A percentile compares a stretch with the other conserved stretches of the same genome.
These are phyloP conservation scores for Cyclospora cayetanensis DNA, from an alignment of 169 alveolate species.

Conservation along the genomic window DNA sequence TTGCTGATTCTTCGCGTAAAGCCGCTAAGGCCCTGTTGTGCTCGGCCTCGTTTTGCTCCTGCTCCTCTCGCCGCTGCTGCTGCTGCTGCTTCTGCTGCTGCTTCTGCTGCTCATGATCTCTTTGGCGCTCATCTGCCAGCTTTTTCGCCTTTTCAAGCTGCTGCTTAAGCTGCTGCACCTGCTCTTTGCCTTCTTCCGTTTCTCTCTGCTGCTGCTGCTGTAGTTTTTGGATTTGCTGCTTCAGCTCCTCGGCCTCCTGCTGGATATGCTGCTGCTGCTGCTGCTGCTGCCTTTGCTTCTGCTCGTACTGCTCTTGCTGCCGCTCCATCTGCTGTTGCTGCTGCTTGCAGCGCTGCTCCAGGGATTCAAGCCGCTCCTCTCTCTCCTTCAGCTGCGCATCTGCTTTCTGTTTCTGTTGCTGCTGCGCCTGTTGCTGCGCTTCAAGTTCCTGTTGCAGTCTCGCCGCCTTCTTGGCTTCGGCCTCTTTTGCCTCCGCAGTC, in stretches of 20 bases:
- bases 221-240: not conserved
- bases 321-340: slow-evolving; percentile 20
- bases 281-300: slow-evolving; percentile 12
- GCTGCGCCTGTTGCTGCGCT: slow-evolving; percentile 24
- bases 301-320: slow-evolving; percentile 25
- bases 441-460: slow-evolving; percentile 13
- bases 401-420: slow-evolving; percentile 22
- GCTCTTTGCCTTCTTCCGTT: not conserved
- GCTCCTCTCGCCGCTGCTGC: not conserved
- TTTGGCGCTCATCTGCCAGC: no score
- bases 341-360: not conserved
- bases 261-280: slow-evolving; percentile 31
- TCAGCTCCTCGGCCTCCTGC: not conserved
- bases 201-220: slow-evolving; percentile 19
- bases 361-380: not conserved
- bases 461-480: slow-evolving; percentile 17
- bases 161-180: slow-evolving; percentile 15
- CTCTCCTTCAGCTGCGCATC: not conserved
- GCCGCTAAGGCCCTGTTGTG: not conserved
- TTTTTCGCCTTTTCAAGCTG: not conserved
- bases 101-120: not conserved
- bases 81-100: slow-evolving; percentile 46
- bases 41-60: not conserved
- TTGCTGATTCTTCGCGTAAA: not conserved
- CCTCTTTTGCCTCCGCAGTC: not conserved